Base-by-base conservation (phyloP, 768 basidiomycete species). In the Psilocybe subaeruginosa region DNA sequence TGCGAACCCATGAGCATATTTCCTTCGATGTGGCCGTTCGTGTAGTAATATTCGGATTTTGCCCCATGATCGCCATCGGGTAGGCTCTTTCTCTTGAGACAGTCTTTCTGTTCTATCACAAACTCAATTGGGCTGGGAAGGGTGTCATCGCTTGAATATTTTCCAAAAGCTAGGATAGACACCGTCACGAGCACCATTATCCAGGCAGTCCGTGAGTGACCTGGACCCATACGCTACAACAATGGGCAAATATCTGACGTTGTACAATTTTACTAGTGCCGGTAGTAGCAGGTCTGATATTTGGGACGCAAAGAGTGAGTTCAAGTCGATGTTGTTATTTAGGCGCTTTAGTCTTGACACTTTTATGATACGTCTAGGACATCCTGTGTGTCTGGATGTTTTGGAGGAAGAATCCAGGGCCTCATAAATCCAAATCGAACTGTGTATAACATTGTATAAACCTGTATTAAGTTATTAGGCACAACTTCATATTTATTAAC, bases 341-440 rank as follows among this genome's bases (percentile, higher is more conserved):
- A 19, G 11, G 16, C 14, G 6, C 17, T 31, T 54, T 16, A 30
- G 41, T 30, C 6, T 27, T 41, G 45, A 14, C 5, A 19, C 23
- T 23, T 46, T 45, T 16, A 47, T 49, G 47, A 19, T 51, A 8
- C 11, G 33, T 11, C 6, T 16, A 66, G 62, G 65, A 66, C 27
- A 66, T 66, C 23, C 43, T 58, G 23, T 2, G 53, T 19, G 57
- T 59, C 12, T 66, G 65, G 62, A 61, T 55, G n/a, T 66, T 62
- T 48, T 65, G 64, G 64, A 45, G 54, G 41, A 43, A 46, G 43
- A 46, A 53, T 11, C 5, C 23, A 33, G 16, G 35, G 8, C 33
- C 17, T 9, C 4, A 16, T 1, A 17, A 53, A 17, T 2, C 51
- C n/a, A 31, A 35, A 31, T n/a, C 33, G 6, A 31, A 53, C 9